A percentile compares a stretch with the other conserved stretches of the same genome.
These are phyloP conservation scores for Candida sonorensis DNA, from an alignment of 805 yeast genomes.

Conservation along the genomic window DNA sequence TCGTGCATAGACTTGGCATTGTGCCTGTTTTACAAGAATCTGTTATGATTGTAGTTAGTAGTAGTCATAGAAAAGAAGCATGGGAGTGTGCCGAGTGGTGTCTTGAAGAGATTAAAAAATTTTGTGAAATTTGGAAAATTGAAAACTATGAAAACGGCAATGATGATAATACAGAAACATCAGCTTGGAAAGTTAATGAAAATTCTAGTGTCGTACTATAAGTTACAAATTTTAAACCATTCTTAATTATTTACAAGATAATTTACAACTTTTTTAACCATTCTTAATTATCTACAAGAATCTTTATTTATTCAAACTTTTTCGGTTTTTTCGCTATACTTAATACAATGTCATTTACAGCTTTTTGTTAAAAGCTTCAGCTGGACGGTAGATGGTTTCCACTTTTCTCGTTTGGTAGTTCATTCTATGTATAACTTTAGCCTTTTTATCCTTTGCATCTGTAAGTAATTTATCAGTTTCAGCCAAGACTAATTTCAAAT, in stretches of 20 bases:
- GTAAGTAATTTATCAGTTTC: conserved; percentile 32
- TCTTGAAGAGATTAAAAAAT: conserved; percentile 36
- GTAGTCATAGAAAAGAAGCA: conserved; percentile 40
- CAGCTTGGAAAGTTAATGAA: conserved; percentile 39
- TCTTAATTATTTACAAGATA: too few species aligned
- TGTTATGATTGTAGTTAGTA: conserved; percentile 35
- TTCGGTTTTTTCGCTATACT: too few species aligned
- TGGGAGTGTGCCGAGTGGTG: conserved; percentile 40
- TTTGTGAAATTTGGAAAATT: conserved; percentile 45
- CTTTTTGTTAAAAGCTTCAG: conserved; percentile 29
- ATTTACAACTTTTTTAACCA: too few species aligned
- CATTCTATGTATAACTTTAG: conserved; percentile 49
- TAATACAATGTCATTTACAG: too few species aligned
- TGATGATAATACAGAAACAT: conserved; percentile 35
- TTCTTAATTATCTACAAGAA: too few species aligned
- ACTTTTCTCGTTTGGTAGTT: conserved; percentile 48
- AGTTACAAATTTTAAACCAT: too few species aligned
- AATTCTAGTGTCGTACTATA: conserved; percentile 14
- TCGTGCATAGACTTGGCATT: conserved; percentile 39
- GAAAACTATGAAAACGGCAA: conserved; percentile 36
- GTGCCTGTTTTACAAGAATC: conserved; percentile 45
- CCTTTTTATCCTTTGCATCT: conserved; percentile 37
- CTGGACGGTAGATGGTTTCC: conserved; percentile 48
- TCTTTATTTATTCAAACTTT: too few species aligned
- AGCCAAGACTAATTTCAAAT: conserved; percentile 51